Base-by-base conservation (phyloP, 768 basidiomycete species). In the Dentipellis fragilis region DNA sequence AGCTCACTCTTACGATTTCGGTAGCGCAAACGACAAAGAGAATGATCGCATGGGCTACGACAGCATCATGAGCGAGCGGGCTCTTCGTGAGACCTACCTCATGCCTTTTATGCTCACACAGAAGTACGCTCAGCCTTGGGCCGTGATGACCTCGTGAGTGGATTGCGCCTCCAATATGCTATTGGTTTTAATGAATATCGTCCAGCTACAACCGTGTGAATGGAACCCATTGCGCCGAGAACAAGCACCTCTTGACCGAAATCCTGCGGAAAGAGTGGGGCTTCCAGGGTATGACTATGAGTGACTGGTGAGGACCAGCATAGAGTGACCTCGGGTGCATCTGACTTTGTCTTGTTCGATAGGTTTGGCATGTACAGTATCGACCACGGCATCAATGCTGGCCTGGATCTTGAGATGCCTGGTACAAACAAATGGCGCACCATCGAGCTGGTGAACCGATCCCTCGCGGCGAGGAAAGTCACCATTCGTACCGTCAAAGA, bases 381-480 rank as follows among this genome's bases (percentile, higher is more conserved):
- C 35, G 81, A 82, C 59, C 72, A 75, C 21, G 69, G 74, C 22
- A 71, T 87, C 58, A 89, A 89, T 57, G 85, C 87, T n/a, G 87
- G 87, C 2, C 72, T 89, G 21, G 85, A 89, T 64, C 76, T 91
- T 38, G 87, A 89, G 65, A 89, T 88, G 85, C 87, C 86, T 0
- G 87, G 88, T 1, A 70, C 71, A 12, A 83, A 84, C 68, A 87
- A 88, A 59, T 88, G 86, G 87, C 77, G 87, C 7, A 80, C 79
- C 0, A 73, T 83, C n/a, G 81, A 85, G 57, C 75, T 82, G 36
- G 77, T 88, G 62, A 80, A 79, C 59, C 75, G 85, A 22, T 79
- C 76, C 58, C 76, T 87, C 49, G 62, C 66, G 6, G 75, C 84
- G 1, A 72, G 83, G 17, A 91, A 91, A 68, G 67, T 90, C 46